Evolutionary conservation across 169 alveolate genomes (phyloP).

Genomic region (Plasmodium berghei): DNA sequence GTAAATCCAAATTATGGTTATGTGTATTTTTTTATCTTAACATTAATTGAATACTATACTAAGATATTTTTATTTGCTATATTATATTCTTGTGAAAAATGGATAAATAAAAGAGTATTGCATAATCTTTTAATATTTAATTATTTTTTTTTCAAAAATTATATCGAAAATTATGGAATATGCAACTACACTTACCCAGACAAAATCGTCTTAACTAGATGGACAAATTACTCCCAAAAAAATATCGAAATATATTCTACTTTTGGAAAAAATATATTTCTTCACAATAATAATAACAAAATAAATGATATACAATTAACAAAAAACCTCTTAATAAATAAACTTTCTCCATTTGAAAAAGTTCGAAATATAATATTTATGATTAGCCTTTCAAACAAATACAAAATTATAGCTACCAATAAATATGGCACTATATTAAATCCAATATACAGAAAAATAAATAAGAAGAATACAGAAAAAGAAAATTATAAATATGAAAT

Average conservation of each 20-base stretch:
- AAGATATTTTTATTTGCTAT: constrained; percentile 46
- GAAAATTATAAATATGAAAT: neutral
- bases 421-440: neutral
- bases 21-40: constrained; percentile 38
- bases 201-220: no score
- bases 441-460: no score
- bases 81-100: constrained; percentile 20
- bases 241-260: neutral
- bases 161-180: constrained; percentile 1
- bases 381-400: neutral
- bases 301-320: neutral
- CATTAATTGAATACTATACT: constrained; percentile 49
- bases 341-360: neutral
- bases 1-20: constrained; percentile 57
- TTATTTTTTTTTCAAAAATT: constrained; percentile 43
- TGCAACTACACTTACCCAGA: constrained; percentile 37
- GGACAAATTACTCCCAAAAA: neutral
- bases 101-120: constrained; percentile 14
- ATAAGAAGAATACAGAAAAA: neutral
- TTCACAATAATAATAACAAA: no score
- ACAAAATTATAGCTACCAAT: neutral
- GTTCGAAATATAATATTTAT: neutral
- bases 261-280: no score
- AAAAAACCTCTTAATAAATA: neutral
- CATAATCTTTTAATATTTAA: constrained; percentile 33